A percentile compares a stretch with the other conserved stretches of the same genome.
These are phyloP conservation scores for Leucocoprinus birnbaumii DNA, from an alignment of 768 basidiomycete genomes.

Conservation along the genomic window DNA sequence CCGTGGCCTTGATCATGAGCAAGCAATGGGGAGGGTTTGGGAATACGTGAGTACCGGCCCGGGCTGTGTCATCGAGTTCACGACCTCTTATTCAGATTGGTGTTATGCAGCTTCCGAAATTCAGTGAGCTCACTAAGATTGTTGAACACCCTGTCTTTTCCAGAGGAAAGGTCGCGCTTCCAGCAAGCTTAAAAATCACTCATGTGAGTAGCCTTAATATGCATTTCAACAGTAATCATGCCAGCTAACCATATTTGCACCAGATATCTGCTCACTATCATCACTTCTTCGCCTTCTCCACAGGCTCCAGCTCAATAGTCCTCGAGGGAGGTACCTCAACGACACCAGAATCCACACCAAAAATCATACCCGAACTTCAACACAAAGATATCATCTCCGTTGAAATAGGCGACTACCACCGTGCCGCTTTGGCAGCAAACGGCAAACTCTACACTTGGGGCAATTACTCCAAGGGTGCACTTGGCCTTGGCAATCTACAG, in stretches of 20 bases:
- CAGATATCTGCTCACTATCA: slow-evolving; percentile 79
- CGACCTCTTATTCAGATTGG: not conserved
- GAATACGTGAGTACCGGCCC: slow-evolving; percentile 68
- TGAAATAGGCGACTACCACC: slow-evolving; percentile 91
- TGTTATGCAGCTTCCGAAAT: slow-evolving; percentile 77
- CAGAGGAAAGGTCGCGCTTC: slow-evolving; percentile 29
- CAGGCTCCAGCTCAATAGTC: slow-evolving; percentile 63
- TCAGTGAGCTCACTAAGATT: slow-evolving; percentile 61
- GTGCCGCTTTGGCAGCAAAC: slow-evolving; percentile 73
- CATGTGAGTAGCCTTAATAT: slow-evolving; percentile 48
- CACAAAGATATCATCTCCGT: slow-evolving; percentile 80
- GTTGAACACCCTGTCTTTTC: slow-evolving; percentile 42
- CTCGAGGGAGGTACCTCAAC: slow-evolving; percentile 64
- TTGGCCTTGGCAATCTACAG: slow-evolving; percentile 81
- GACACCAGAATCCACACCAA: slow-evolving; percentile 41
- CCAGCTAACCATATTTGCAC: too few species aligned
- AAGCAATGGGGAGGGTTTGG: slow-evolving; percentile 42
- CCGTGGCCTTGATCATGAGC: slow-evolving; percentile 41
- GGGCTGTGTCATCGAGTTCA: not conserved
- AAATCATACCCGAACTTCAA: slow-evolving; percentile 71
- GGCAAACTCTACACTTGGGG: slow-evolving; percentile 88
- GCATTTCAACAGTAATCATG: slow-evolving; percentile 9
- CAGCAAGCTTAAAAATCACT: slow-evolving; percentile 59
- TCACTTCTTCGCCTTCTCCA: slow-evolving; percentile 82
- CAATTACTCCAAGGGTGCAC: slow-evolving; percentile 68